A percentile compares a stretch with the other conserved stretches of the same genome.
These are phyloP conservation scores for Termitomyces sp. DNA, from an alignment of 768 basidiomycete genomes.

Conservation along the genomic window DNA sequence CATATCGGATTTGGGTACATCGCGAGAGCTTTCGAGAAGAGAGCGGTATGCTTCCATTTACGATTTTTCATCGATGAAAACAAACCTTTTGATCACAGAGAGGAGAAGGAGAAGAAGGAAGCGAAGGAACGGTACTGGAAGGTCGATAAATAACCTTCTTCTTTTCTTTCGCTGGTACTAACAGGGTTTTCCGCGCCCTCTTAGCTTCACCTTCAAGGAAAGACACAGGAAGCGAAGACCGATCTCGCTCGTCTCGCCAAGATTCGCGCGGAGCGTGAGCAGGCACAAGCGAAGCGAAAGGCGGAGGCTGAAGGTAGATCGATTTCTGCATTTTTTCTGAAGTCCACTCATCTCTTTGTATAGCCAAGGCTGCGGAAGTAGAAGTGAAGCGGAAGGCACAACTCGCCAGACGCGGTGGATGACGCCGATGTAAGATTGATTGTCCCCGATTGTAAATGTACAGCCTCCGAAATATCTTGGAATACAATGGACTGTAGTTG, in stretches of 20 bases:
- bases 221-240: constrained; percentile 86
- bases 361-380: constrained; percentile 61
- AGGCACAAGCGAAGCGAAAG: constrained; percentile 80
- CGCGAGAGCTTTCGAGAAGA: constrained; percentile 55
- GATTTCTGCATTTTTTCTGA: neutral
- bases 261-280: constrained; percentile 85
- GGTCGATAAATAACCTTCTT: constrained; percentile 29
- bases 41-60: constrained; percentile 44
- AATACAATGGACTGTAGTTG: neutral
- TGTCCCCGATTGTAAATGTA: neutral
- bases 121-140: constrained; percentile 87
- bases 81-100: constrained; percentile 38
- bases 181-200: neutral
- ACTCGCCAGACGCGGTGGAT: constrained; percentile 14
- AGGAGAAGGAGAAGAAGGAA: constrained; percentile 89
- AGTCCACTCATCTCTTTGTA: neutral
- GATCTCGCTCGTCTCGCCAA: constrained; percentile 83
- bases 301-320: constrained; percentile 80
- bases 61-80: neutral
- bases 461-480: neutral
- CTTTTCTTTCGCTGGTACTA: neutral
- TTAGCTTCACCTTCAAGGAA: constrained; percentile 70
- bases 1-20: constrained; percentile 66
- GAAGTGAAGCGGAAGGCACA: constrained; percentile 56
- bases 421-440: constrained; percentile 1